phyloP scores from a whole-genome alignment of 2,329 filamentous ascomycete species.

The Colletotrichum sp. region DNA sequence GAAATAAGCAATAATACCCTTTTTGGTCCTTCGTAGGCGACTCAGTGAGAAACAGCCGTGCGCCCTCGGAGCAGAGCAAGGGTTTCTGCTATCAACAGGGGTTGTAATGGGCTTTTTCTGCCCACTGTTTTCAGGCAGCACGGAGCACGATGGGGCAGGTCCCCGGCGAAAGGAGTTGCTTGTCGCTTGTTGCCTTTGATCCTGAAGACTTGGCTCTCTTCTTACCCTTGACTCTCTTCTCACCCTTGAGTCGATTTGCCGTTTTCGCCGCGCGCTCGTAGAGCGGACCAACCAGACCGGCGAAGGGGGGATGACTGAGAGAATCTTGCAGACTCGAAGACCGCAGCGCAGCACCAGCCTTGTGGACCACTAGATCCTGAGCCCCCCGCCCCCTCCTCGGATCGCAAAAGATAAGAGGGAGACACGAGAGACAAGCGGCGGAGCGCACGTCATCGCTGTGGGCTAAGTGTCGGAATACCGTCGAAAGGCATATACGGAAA shows the following conservation, averaged over 20 bases:
- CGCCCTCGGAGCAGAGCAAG: not conserved
- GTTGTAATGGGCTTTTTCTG: not conserved
- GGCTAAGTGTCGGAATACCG: slow-evolving; percentile 9
- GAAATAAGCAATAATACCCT: not conserved
- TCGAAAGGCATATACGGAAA: slow-evolving; percentile 14
- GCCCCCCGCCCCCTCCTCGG: not conserved
- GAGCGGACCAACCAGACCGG: not conserved
- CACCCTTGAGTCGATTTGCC: not conserved
- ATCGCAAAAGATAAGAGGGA: not conserved
- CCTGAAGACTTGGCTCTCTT: not conserved
- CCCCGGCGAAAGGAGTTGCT: not conserved
- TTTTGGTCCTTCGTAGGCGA: not conserved
- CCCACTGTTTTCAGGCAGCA: slow-evolving; percentile 14
- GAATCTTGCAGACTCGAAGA: not conserved
- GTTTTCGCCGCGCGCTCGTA: not conserved
- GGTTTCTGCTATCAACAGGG: not conserved
- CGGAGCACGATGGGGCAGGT: not conserved
- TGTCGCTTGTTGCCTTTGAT: not conserved
- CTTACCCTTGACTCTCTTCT: not conserved
- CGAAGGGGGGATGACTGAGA: not conserved
- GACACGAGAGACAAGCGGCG: not conserved
- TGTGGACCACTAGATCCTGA: not conserved
- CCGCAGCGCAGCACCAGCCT: not conserved
- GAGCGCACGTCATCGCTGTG: slow-evolving; percentile 10
- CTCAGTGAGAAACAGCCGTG: not conserved